Conservation (phyloP, 1,284 basidiomycete species). For the Earliella scabrosa region DNA sequence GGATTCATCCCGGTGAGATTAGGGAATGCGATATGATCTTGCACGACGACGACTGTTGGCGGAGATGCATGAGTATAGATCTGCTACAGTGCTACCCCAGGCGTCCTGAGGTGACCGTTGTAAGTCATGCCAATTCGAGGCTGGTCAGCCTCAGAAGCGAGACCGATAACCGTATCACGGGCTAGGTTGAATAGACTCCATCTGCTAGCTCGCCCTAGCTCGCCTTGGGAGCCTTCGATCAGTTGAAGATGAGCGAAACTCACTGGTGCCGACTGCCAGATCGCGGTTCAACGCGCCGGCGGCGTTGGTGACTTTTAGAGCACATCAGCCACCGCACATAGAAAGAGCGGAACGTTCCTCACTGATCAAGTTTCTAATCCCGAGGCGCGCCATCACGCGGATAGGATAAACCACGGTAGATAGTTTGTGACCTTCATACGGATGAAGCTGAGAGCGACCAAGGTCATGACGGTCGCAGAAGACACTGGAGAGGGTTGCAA, state of each 20-base stretch:
- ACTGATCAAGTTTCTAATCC: constrained; percentile 79
- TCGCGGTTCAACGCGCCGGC: constrained; percentile 76
- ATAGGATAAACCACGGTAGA: constrained; percentile 77
- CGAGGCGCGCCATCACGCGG: constrained; percentile 74
- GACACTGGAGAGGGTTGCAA: neutral
- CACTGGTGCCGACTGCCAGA: constrained; percentile 82
- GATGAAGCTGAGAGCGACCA: constrained; percentile 63
- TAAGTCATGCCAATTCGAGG: too few relatives aligned
- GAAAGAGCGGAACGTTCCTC: constrained; percentile 28
- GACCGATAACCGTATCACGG: too few relatives aligned
- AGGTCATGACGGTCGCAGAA: neutral
- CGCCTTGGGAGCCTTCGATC: too few relatives aligned
- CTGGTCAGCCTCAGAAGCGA: too few relatives aligned
- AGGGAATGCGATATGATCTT: constrained; percentile 83
- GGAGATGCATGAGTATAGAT: neutral
- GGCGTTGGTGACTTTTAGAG: constrained; percentile 77
- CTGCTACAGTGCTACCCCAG: too few relatives aligned
- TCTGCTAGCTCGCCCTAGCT: too few relatives aligned
- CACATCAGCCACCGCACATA: neutral
- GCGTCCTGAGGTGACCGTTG: too few relatives aligned
- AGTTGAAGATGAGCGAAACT: constrained; percentile 30
- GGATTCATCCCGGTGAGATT: constrained; percentile 81
- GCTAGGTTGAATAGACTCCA: too few relatives aligned
- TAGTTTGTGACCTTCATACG: constrained; percentile 80
- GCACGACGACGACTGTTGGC: constrained; percentile 80